Base-by-base conservation (phyloP, 768 basidiomycete genomes). In the Pleurotus pulmonarius region DNA sequence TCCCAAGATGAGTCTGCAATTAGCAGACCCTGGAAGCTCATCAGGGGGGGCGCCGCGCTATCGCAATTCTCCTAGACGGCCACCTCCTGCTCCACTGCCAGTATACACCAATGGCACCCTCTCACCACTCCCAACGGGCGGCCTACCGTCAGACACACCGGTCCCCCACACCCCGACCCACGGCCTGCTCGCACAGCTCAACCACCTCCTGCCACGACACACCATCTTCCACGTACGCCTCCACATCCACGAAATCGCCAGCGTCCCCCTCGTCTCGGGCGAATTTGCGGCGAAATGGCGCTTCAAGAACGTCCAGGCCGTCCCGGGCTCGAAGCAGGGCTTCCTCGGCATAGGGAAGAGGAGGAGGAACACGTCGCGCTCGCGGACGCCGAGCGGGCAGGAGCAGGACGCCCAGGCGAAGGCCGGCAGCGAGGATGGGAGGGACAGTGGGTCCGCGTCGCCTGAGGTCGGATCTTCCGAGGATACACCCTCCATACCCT, bases 281-380 rank as follows among this genome's bases (percentile, higher is more conserved):
- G 80, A 88, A 64, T 90, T 90, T 64, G 83, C 75, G 16, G 79
- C 86, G 4, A 74, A 77, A 18, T 90, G 90, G 88, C 86, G 83
- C 68, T 81, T 90, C 69, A 87, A 83, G 73, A 77, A 83, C 60
- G 75, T 75, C 2, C 70, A 74, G 38, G 60, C 60, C 7, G 58
- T 67, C 1, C 65, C 76, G 2, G 67, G 69, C 12, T 59, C 71
- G 16, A 73, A 77, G 64, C 61, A 64, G 25, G 77, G 81, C 3
- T 62, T 83, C 29, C 63, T 80, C 45, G 65, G 64, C 8, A 61
- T 68, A 20, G 63, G 70, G 39, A 55, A 44, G 18, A 55, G 49
- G 18, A 57, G 57, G 53, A 61, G 59, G 29, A 45, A 58, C 46
- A 55, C 29, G 64, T 66, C 39, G 11, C 16, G 34, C 11, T 38